Conservation (phyloP, 345 rosid species). For the Crucihimalaya himalaica region DNA sequence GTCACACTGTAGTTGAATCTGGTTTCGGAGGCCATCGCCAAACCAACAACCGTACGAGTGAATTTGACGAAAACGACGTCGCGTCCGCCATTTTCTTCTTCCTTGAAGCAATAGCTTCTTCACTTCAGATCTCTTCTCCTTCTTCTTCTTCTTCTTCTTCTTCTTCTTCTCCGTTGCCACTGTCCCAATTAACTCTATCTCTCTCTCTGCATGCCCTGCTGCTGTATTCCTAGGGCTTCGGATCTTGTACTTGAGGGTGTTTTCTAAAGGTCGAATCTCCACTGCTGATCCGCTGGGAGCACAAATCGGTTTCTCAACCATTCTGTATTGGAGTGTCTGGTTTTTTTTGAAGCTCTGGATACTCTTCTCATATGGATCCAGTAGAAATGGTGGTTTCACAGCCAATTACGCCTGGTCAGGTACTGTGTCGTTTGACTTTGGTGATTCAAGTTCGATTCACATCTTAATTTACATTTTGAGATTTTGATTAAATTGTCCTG, state of each 20-base stretch:
- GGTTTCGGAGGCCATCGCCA: constrained; percentile 10
- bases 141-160: background rate
- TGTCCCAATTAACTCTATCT: background rate
- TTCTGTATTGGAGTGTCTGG: background rate
- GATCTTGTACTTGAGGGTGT: background rate
- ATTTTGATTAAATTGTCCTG: constrained; percentile 7
- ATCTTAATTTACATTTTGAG: background rate
- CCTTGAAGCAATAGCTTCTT: constrained; percentile 76
- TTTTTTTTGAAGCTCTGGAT: background rate
- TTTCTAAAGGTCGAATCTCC: constrained; percentile 20
- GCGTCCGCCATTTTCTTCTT: constrained; percentile 53
- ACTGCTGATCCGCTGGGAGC: too few species aligned
- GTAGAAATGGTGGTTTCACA: constrained; percentile 54
- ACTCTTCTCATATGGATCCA: constrained; percentile 38
- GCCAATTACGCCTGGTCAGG: constrained; percentile 87
- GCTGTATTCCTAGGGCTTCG: background rate
- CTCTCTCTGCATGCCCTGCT: background rate
- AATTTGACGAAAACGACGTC: constrained; percentile 50
- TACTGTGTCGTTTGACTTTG: constrained; percentile 17
- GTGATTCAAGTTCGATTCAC: background rate
- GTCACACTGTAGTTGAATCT: too few species aligned
- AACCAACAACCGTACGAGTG: constrained; percentile 43
- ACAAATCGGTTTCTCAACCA: too few species aligned
- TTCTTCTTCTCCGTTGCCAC: constrained; percentile 12
- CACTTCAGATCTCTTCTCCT: constrained; percentile 20